Conservation (phyloP, 331 rosid species). For the Rosa hybrid region DNA sequence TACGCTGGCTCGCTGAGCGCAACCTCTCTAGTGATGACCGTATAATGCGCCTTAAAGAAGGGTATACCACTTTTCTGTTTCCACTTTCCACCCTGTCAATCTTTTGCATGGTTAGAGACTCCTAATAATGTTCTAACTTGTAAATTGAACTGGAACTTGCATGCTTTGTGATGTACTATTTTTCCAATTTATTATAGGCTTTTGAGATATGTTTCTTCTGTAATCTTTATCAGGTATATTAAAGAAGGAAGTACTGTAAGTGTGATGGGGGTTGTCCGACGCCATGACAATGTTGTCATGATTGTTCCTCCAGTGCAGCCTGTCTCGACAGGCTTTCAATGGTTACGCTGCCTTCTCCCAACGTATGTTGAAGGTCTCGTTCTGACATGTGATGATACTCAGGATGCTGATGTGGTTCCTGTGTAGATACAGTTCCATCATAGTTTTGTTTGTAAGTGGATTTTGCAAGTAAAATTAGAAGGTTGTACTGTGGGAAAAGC, state of each 20-base stretch:
- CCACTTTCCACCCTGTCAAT: background rate
- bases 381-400: slow-evolving; percentile 81
- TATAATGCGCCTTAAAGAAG: slow-evolving; percentile 94
- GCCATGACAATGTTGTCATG: slow-evolving; percentile 93
- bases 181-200: background rate
- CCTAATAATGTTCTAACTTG: background rate
- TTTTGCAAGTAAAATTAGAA: slow-evolving; percentile 27
- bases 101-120: background rate
- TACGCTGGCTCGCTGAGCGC: slow-evolving; percentile 91
- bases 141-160: background rate
- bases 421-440: slow-evolving; percentile 50
- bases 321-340: slow-evolving; percentile 85
- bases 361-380: slow-evolving; percentile 76
- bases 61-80: slow-evolving; percentile 42
- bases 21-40: slow-evolving; percentile 80
- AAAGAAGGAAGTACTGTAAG: slow-evolving; percentile 98
- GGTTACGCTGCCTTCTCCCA: slow-evolving; percentile 89
- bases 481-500: slow-evolving; percentile 26
- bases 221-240: slow-evolving; percentile 57
- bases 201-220: slow-evolving; percentile 1
- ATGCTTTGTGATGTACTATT: background rate
- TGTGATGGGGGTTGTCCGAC: slow-evolving; percentile 90
- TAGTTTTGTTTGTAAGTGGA: slow-evolving; percentile 24
- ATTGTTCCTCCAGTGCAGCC: slow-evolving; percentile 82
- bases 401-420: slow-evolving; percentile 78